Evolutionary conservation across 805 yeast genomes (phyloP).

Genomic region (Nakazawaea sp.): DNA sequence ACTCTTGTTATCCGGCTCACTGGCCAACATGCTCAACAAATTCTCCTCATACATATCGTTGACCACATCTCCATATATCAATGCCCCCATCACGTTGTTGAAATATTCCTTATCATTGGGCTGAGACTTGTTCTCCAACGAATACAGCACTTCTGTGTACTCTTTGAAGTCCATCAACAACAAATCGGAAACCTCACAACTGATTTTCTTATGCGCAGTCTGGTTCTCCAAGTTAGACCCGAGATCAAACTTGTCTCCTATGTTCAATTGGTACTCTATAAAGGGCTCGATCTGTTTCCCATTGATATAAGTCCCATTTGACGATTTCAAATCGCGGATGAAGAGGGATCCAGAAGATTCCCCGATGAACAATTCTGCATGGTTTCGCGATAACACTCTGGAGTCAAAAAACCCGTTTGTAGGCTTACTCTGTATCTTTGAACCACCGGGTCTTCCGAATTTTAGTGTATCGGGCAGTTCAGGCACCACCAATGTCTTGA

Average conservation of each 20-base stretch:
- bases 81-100: conserved; percentile 26
- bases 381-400: conserved; percentile 86
- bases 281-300: conserved; percentile 60
- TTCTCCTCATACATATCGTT: conserved; percentile 23
- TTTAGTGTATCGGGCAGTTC: conserved; percentile 75
- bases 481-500: conserved; percentile 76
- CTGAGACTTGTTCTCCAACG: conserved; percentile 14
- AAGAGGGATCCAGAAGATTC: conserved; percentile 39
- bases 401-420: conserved; percentile 94
- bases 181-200: conserved; percentile 74
- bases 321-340: conserved; percentile 80
- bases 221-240: conserved; percentile 82
- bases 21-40: conserved; percentile 17
- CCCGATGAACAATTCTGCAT: conserved; percentile 84
- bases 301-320: conserved; percentile 93
- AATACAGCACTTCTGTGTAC: conserved; percentile 18
- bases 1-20: conserved; percentile 17
- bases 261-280: conserved; percentile 54
- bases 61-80: conserved; percentile 27
- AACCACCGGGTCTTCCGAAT: conserved; percentile 83
- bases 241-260: conserved; percentile 85
- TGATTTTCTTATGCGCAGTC: conserved; percentile 75
- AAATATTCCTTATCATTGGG: conserved; percentile 19
- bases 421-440: conserved; percentile 48
- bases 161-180: conserved; percentile 41